Percentiles rank a stretch among this genome's conserved stretches.
These are phyloP conservation scores for Coccinonectria pachysandricola DNA, from an alignment of 2,329 filamentous ascomycete species.

Conservation along the genomic window DNA sequence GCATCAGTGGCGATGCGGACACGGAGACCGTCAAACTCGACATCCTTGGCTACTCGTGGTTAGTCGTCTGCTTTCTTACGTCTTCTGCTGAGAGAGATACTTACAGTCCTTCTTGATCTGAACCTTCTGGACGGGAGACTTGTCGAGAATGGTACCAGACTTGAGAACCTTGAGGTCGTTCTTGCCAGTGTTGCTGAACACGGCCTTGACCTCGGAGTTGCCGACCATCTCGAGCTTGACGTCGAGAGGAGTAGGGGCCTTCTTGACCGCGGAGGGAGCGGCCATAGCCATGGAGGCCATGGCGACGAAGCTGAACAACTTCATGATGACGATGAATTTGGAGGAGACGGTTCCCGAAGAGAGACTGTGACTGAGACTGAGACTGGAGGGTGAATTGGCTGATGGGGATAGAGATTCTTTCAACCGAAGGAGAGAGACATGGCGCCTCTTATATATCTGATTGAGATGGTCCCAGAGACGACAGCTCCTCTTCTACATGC, in stretches of 20 bases:
- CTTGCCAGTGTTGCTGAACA: constrained; percentile 42
- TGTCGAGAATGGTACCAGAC: constrained; percentile 43
- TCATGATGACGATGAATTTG: constrained; percentile 7
- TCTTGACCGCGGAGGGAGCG: constrained; percentile 16
- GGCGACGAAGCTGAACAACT: constrained; percentile 18
- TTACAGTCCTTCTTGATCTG: constrained; percentile 36
- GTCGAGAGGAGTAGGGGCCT: constrained; percentile 30
- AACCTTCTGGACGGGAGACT: constrained; percentile 42
- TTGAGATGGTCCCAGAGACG: too few species aligned
- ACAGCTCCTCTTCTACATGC: too few species aligned
- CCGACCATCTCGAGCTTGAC: constrained; percentile 37
- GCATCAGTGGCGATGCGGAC: constrained; percentile 35
- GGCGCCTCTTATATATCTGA: too few species aligned
- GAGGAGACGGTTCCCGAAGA: too few species aligned
- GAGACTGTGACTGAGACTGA: too few species aligned
- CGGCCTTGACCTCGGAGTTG: constrained; percentile 43
- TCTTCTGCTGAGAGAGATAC: neutral
- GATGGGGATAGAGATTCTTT: too few species aligned
- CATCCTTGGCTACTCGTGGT: constrained; percentile 22
- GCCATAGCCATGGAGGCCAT: constrained; percentile 16
- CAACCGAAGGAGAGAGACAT: too few species aligned
- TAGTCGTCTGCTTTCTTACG: constrained; percentile 1
- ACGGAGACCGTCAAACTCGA: constrained; percentile 44
- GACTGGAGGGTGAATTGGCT: too few species aligned
- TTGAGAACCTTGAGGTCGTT: constrained; percentile 40